Base-by-base conservation (phyloP, 768 basidiomycete genomes). In the Russula ochroleuca region DNA sequence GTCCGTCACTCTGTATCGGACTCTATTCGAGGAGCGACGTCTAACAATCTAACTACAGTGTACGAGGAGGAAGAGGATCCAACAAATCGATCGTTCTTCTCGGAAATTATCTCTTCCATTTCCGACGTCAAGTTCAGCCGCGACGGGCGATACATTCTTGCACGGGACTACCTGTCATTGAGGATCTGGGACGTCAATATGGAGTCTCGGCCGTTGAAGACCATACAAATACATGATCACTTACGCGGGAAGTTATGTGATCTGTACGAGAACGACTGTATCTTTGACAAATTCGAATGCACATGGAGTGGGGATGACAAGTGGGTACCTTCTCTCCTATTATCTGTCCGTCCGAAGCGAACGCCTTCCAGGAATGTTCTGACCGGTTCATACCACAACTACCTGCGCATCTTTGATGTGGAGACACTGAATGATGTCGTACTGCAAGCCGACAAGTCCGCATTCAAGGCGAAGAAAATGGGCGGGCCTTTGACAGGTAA, bases 131-230 rank as follows among this genome's bases (percentile, higher is more conserved):
- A 98, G 77, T 99, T 99, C 80, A 97, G 94, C 69, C 88, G 88
- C 61, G 97, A 98, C 72, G 97, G 97, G 5, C 87, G 94, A 66
- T 97, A 96, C 78, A 97, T 98, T 72, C 83, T 99, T 49, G 91
- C 94, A 60, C 86, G 97, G 65, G 97, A 99, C 78, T 99, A 98
- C 76, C 80, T 99, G 38, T 96, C 95, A 59, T 80, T 99, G 70
- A 98, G 98, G 82, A 96, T 99, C 73, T 99, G 97, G 97, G 97
- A 99, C 76, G 84, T 98, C 76, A 97, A 97, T 76, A 98, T 98
- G 95, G 97, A 99, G 77, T 87, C 86, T 67, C 85, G 89, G 70
- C 97, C 97, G 15, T 78, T 99, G 64, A 96, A 97, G 79, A 98
- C 94, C 14, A 98, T 99, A 74, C 90, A 94, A 57, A 98, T 99